Base-by-base conservation (phyloP, 345 rosid species). In the Erodium maritimum region DNA sequence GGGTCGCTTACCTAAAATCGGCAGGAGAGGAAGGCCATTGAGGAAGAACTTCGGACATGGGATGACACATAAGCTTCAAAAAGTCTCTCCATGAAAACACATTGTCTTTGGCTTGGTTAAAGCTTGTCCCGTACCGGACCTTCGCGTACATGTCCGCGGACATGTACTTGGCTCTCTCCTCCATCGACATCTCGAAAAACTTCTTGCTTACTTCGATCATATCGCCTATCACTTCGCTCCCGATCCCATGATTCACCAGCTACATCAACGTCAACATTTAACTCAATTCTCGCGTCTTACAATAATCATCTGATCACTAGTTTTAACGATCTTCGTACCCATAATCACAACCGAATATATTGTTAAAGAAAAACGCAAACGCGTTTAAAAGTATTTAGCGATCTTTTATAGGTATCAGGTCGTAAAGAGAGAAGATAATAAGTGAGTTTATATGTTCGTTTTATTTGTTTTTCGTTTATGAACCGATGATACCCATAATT, bases 71-170 rank as follows among this genome's bases (percentile, higher is more conserved):
- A 17, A 91, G 77, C 69, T 91, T 91, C 68, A 91, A 69, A 75
- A 91, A 87, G 63, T 91, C 97, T 76, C 96, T 82, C 97, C 97
- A 91, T 57, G 83, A 85, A 54, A 85, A 91, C 51, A 91, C 95
- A 29, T 69, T 67, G 65, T 91, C 97, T 60, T 83, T 87, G 69
- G 5, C 85, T 66, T 91, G 97, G 74, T 87, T 91, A 51, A 85
- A 85, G 77, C 97, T 91, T 0, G 97, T 91, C 24, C 97, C 97
- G 42, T 78, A 91, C 23, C 97, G 79, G 29, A 85, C 97, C 13
- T 78, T 76, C 19, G 90, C 73, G 0, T 56, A 46, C 89, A 91
- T 80, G 62, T 91, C 86, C 6, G 86, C 24, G 1, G 91, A 66
- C 97, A 91, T 85, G 80, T 87, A 82, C 61, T 75, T 83, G 5